Evolutionary conservation across 1,284 basidiomycete species (phyloP).

Genomic region (Agaricales sp.): DNA sequence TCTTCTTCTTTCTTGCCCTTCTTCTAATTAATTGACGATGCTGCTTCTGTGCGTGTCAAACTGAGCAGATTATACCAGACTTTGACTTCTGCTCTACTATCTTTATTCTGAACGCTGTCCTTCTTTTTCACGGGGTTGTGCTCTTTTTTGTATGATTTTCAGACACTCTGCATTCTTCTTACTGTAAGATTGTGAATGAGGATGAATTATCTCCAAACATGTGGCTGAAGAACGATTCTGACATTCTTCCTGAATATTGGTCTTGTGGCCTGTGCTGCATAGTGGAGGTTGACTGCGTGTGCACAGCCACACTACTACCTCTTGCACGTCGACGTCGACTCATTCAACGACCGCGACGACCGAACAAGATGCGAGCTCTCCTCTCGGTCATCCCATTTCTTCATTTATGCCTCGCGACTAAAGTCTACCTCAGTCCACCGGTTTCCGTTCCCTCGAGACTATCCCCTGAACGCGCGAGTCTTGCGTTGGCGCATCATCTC

Average conservation of each 20-base stretch:
- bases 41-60: too few relatives aligned
- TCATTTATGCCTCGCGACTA: conserved; percentile 23
- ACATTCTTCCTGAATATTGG: neutral
- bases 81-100: too few relatives aligned
- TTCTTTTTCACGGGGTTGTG: too few relatives aligned
- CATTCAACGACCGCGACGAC: neutral
- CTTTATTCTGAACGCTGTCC: too few relatives aligned
- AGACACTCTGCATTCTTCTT: neutral
- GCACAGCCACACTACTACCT: neutral
- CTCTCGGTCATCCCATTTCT: neutral
- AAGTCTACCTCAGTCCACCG: conserved; percentile 42
- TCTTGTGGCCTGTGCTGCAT: neutral
- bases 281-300: neutral
- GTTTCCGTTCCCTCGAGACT: conserved; percentile 25
- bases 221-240: too few relatives aligned
- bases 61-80: too few relatives aligned
- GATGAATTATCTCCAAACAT: too few relatives aligned
- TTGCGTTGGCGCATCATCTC: conserved; percentile 54
- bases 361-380: neutral
- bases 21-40: too few relatives aligned
- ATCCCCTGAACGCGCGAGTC: conserved; percentile 44
- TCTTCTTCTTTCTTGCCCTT: too few relatives aligned
- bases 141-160: too few relatives aligned
- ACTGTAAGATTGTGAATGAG: too few relatives aligned
- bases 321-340: neutral